Evolutionary conservation across 129 eudicot species (phyloP).

Genomic region (Artemisia argyi): DNA sequence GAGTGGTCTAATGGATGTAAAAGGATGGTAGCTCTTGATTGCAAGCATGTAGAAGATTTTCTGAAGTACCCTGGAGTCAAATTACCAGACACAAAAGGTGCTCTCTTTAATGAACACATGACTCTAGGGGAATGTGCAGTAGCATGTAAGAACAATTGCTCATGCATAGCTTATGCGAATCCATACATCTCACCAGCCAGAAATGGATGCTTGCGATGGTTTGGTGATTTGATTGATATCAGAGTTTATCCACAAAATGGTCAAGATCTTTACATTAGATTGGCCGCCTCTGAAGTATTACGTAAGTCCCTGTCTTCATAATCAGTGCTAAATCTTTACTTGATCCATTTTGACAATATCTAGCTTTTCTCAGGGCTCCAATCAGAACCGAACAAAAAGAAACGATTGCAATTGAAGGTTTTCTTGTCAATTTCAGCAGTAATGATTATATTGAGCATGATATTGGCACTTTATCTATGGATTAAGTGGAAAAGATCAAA

Average conservation of each 20-base stretch:
- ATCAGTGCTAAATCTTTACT: background rate
- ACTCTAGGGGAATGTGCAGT: background rate
- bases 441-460: background rate
- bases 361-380: background rate
- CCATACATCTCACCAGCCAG: background rate
- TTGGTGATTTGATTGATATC: constrained; percentile 9
- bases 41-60: constrained; percentile 23
- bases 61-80: constrained; percentile 8
- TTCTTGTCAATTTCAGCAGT: background rate
- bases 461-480: constrained; percentile 2
- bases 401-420: background rate
- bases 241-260: constrained; percentile 9
- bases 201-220: constrained; percentile 8
- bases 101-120: constrained; percentile 6
- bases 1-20: constrained; percentile 38
- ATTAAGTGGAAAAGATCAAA: constrained; percentile 6
- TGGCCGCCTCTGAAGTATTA: background rate
- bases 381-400: background rate
- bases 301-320: background rate
- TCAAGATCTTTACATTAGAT: constrained; percentile 1
- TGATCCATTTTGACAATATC: background rate
- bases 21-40: background rate
- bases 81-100: constrained; percentile 1
- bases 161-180: constrained; percentile 3
- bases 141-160: background rate